Evolutionary conservation across 306 rosid genomes (phyloP), one percentile per base, ranked within the genome.

Genomic region (Quercus rubra): DNA sequence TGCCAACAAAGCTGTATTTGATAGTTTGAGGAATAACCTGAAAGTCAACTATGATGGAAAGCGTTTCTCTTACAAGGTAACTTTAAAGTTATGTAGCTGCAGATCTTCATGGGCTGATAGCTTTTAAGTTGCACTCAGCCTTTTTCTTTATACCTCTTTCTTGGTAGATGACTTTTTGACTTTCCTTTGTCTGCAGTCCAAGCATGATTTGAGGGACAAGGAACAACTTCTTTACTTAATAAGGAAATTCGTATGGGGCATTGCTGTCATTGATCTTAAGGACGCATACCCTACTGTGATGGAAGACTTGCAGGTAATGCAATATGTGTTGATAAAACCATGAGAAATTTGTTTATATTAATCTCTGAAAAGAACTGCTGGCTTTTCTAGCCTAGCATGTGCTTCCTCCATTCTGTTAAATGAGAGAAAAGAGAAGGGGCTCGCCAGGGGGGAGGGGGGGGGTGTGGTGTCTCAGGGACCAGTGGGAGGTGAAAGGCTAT

Each of bases 231-330:
- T 90, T 75, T 76, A 74, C 86, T 83, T 96, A 76, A 71, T 93
- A 68, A 89, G 97, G 73, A 93, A 87, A 85, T 91, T 82, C 86
- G 89, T 92, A 8, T 98, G 93, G 86, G 99, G 99, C 85, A 90
- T 95, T 82, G 94, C 99, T 85, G 94, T 95, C 76, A 87, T 91
- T 78, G 94, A 91, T 80, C 88, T 91, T 66, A 88, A 91, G 84
- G 92, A 91, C 79, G 46, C 94, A 5, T 91, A 91, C 31, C 85
- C 90, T 20, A 85, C 74, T 75, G 92, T 91, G 72, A 87, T 88
- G 91, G 99, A 95, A 63, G 99, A 93, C 86, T 93, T 95, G 90
- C 97, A 95, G 93, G 98, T 93, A 78, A 1, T 78, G 55, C 56
- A 46, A 23, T 64, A 78, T 72, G 4, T 46, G 81, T 75, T 69